A percentile compares a stretch with the other conserved stretches of the same genome.
Evolutionary conservation across 116 monocot genomes (phyloP).

Genomic region (Iris pallida): DNA sequence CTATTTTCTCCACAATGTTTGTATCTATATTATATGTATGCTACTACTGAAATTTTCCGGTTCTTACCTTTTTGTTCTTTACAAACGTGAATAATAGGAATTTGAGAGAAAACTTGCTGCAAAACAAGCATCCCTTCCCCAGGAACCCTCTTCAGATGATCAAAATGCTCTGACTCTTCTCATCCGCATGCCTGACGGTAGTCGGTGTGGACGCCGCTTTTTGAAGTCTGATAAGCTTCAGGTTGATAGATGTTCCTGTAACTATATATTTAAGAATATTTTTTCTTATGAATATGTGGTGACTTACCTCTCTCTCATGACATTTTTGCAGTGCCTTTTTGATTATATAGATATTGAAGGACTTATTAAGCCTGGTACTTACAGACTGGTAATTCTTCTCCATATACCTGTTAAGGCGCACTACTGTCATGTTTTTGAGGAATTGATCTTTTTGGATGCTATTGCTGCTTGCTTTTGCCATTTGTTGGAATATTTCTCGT

Average conservation of each 20-base stretch:
- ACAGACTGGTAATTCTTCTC: slow-evolving; percentile 72
- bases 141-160: slow-evolving; percentile 70
- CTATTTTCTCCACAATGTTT: not conserved
- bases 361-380: slow-evolving; percentile 73
- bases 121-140: slow-evolving; percentile 84
- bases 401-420: too few species aligned
- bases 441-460: too few species aligned
- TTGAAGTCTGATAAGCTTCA: slow-evolving; percentile 89
- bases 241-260: slow-evolving; percentile 27
- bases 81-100: slow-evolving; percentile 40
- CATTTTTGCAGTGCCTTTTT: slow-evolving; percentile 68
- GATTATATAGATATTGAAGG: slow-evolving; percentile 81
- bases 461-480: too few species aligned
- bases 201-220: slow-evolving; percentile 80
- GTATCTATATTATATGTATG: too few species aligned
- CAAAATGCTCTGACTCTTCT: slow-evolving; percentile 79
- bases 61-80: too few species aligned
- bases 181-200: slow-evolving; percentile 91
- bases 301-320: not conserved
- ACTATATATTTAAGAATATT: too few species aligned
- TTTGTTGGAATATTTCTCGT: too few species aligned
- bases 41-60: too few species aligned
- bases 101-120: slow-evolving; percentile 70
- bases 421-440: too few species aligned
- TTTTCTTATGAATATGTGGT: not conserved